Conservation (phyloP, 257 asterid genomes). For the Ajuga chamaepitys region DNA sequence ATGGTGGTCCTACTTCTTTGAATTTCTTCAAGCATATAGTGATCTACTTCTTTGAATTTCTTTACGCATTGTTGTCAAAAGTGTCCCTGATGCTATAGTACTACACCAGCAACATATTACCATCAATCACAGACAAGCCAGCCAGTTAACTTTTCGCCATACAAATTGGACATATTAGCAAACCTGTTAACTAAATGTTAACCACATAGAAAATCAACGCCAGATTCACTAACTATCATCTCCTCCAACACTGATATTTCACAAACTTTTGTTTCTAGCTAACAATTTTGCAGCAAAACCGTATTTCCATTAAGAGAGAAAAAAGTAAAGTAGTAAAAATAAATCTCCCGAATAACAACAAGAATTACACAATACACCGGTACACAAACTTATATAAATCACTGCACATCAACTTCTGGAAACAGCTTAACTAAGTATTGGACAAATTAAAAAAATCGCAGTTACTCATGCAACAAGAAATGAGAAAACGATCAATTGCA, state of each 20-base stretch:
- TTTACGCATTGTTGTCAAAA: not conserved
- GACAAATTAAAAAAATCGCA: not conserved
- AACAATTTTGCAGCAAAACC: not conserved
- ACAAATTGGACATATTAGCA: not conserved
- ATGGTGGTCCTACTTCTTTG: too few species aligned
- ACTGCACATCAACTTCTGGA: constrained; percentile 10
- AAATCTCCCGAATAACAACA: not conserved
- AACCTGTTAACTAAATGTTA: not conserved
- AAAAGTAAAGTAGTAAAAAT: not conserved
- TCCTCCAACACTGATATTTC: constrained; percentile 1
- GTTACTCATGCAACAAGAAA: not conserved
- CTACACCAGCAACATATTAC: not conserved
- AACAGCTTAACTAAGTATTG: not conserved
- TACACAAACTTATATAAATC: not conserved
- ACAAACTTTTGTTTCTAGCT: not conserved
- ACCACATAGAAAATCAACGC: not conserved
- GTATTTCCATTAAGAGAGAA: not conserved
- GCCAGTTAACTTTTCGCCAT: not conserved
- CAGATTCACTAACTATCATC: not conserved
- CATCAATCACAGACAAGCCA: not conserved
- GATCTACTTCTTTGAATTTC: too few species aligned
- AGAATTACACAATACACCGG: not conserved
- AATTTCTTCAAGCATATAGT: too few species aligned
- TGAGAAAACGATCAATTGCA: not conserved
- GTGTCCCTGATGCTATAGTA: not conserved